A percentile compares a stretch with the other conserved stretches of the same genome.
phyloP scores from a whole-genome alignment of 2,329 filamentous ascomycete genomes.

The Venturia carpophila region DNA sequence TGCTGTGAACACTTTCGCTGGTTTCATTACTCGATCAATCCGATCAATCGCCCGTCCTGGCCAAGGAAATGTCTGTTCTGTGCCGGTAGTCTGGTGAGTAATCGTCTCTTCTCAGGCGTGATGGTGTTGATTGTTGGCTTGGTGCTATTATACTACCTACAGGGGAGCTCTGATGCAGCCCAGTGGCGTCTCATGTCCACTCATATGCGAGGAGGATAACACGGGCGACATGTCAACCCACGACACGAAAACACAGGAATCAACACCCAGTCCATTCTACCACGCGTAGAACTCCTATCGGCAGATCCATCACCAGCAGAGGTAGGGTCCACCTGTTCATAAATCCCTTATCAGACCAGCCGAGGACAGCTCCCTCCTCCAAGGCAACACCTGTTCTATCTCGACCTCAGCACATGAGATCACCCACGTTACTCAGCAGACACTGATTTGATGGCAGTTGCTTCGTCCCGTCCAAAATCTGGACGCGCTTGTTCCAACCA shows the following conservation, averaged over 20 bases:
- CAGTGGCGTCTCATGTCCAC: background rate
- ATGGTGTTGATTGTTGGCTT: too few species aligned
- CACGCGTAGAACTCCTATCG: background rate
- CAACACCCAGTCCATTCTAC: background rate
- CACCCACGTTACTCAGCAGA: background rate
- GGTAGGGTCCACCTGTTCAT: background rate
- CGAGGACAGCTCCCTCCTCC: background rate
- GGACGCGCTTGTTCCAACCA: background rate
- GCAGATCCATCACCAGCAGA: background rate
- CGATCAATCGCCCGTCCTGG: too few species aligned
- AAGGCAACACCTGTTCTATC: slow-evolving; percentile 3
- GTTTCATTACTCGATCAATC: too few species aligned
- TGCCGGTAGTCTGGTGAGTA: too few species aligned
- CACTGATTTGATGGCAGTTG: slow-evolving; percentile 4
- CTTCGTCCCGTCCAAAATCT: background rate
- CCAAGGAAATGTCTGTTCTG: too few species aligned
- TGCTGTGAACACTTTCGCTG: too few species aligned
- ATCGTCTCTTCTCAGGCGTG: too few species aligned
- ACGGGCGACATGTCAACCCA: background rate
- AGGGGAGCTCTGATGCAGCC: too few species aligned
- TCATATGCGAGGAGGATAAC: background rate
- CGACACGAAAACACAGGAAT: background rate
- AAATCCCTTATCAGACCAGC: background rate
- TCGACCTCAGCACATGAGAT: background rate
- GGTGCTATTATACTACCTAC: too few species aligned